These are phyloP conservation scores for Nigrograna mackinnonii DNA, from an alignment of 2,329 filamentous ascomycete genomes.

Conservation along the genomic window DNA sequence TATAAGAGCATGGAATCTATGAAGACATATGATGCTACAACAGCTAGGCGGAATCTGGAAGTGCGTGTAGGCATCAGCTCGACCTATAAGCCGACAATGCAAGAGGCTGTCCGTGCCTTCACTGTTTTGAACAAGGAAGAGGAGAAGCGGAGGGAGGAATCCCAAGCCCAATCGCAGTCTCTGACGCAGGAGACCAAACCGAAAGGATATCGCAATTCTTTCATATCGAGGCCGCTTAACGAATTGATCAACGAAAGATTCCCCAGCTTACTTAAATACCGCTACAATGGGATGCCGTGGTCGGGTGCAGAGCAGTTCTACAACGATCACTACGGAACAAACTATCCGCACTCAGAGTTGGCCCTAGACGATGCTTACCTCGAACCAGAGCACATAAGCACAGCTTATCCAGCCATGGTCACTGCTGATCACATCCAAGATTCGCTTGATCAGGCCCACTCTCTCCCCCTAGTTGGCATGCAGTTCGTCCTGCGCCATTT, in stretches of 20 bases:
- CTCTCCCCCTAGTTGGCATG: slow-evolving; percentile 64
- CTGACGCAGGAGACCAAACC: neutral
- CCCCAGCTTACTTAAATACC: slow-evolving; percentile 63
- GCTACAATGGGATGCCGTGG: slow-evolving; percentile 64
- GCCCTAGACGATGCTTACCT: slow-evolving; percentile 46
- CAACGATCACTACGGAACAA: slow-evolving; percentile 49
- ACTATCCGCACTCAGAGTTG: slow-evolving; percentile 24
- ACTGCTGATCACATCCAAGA: slow-evolving; percentile 55
- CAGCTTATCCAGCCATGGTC: slow-evolving; percentile 49
- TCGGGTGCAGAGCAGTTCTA: slow-evolving; percentile 66
- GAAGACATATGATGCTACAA: slow-evolving; percentile 43
- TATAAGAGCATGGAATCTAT: slow-evolving; percentile 66
- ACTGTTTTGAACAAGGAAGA: slow-evolving; percentile 40
- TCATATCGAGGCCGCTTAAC: slow-evolving; percentile 74
- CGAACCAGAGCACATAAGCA: slow-evolving; percentile 31
- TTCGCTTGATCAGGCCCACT: slow-evolving; percentile 39
- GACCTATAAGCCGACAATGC: slow-evolving; percentile 70
- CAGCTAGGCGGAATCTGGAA: slow-evolving; percentile 45
- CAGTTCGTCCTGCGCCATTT: slow-evolving; percentile 80
- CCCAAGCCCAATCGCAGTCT: slow-evolving; percentile 14
- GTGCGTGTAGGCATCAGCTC: slow-evolving; percentile 73
- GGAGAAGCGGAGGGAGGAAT: slow-evolving; percentile 21
- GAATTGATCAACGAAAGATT: slow-evolving; percentile 70
- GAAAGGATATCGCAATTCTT: slow-evolving; percentile 58
- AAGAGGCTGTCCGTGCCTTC: slow-evolving; percentile 60